Evolutionary conservation across 2,329 filamentous ascomycete species (phyloP).

Genomic region (Arthrobotrys sphaeroides): DNA sequence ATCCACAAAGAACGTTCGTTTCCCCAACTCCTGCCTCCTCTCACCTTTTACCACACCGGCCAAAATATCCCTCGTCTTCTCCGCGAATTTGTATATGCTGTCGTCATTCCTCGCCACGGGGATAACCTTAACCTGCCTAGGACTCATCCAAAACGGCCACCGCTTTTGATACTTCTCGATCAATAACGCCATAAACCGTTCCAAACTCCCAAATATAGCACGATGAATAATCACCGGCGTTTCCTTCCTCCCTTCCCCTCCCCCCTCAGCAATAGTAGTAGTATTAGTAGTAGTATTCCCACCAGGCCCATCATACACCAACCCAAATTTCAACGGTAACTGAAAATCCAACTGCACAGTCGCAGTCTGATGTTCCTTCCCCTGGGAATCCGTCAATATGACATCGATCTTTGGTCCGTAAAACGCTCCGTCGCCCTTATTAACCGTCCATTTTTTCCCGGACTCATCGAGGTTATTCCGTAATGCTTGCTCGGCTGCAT

Average conservation of each 20-base stretch:
- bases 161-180: slow-evolving; percentile 83
- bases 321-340: slow-evolving; percentile 79
- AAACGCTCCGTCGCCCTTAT: slow-evolving; percentile 85
- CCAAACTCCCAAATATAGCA: slow-evolving; percentile 83
- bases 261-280: too few relatives aligned
- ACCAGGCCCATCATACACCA: slow-evolving; percentile 72
- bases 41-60: slow-evolving; percentile 63
- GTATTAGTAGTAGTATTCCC: too few relatives aligned
- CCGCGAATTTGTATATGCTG: slow-evolving; percentile 64
- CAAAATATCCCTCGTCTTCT: slow-evolving; percentile 61
- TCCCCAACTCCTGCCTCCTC: slow-evolving; percentile 46
- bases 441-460: slow-evolving; percentile 76
- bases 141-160: slow-evolving; percentile 90
- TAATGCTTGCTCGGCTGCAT: slow-evolving; percentile 73
- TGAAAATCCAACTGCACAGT: slow-evolving; percentile 93
- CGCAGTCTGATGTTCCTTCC: slow-evolving; percentile 87
- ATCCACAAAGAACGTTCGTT: slow-evolving; percentile 66
- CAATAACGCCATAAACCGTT: slow-evolving; percentile 83
- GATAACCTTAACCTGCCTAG: slow-evolving; percentile 75
- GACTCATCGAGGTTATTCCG: slow-evolving; percentile 71
- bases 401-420: slow-evolving; percentile 94
- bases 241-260: slow-evolving; percentile 12
- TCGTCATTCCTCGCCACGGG: slow-evolving; percentile 71
- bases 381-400: slow-evolving; percentile 78
- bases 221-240: slow-evolving; percentile 82